phyloP scores from a whole-genome alignment of 2,329 filamentous ascomycete genomes.

The Acephala macrosclerotiorum region DNA sequence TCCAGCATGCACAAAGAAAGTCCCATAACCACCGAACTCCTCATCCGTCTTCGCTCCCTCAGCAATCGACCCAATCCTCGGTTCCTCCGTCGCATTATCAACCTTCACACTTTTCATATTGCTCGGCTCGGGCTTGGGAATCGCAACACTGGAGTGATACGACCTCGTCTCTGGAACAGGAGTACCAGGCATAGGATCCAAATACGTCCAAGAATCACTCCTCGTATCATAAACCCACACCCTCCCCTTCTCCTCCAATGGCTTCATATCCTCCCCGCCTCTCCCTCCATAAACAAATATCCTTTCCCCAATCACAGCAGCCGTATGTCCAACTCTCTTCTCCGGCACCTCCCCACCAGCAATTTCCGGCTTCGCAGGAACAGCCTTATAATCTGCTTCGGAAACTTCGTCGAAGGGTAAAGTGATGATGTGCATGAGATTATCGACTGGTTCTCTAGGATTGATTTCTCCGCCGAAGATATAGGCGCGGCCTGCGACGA shows the following conservation, averaged over 20 bases:
- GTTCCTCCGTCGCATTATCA: conserved; percentile 53
- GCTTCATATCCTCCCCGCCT: conserved; percentile 70
- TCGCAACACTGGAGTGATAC: conserved; percentile 70
- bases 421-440: conserved; percentile 71
- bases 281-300: conserved; percentile 86
- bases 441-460: conserved; percentile 73
- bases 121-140: conserved; percentile 55
- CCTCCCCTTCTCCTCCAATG: conserved; percentile 76
- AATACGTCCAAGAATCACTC: conserved; percentile 67
- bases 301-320: conserved; percentile 69
- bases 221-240: conserved; percentile 80
- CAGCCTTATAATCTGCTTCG: conserved; percentile 63
- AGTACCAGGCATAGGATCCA: conserved; percentile 61
- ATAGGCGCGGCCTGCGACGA: conserved; percentile 64
- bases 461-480: conserved; percentile 81
- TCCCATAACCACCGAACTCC: conserved; percentile 70
- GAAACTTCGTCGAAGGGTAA: conserved; percentile 64
- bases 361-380: conserved; percentile 56
- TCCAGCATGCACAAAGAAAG: conserved; percentile 79
- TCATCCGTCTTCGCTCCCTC: conserved; percentile 63
- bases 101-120: conserved; percentile 37
- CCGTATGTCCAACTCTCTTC: conserved; percentile 77
- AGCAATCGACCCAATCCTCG: conserved; percentile 64
- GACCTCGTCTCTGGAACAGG: conserved; percentile 70
- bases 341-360: conserved; percentile 60